Percentiles rank a stretch among this genome's conserved stretches.
phyloP scores from a whole-genome alignment of 345 rosid species.

The Diplotaxis tenuifolia region DNA sequence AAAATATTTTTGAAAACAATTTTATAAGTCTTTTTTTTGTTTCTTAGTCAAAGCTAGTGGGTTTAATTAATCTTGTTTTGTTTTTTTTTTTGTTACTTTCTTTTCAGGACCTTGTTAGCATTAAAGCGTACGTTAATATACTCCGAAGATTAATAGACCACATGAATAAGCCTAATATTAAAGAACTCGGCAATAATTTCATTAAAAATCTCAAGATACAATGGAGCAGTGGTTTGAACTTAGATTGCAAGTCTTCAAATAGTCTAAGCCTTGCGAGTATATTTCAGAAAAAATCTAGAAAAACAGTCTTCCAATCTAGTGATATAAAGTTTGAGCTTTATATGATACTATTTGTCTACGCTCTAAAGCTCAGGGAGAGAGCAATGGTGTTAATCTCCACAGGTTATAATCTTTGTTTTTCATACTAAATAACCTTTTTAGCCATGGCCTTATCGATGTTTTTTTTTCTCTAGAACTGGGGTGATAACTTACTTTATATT shows the following conservation, averaged over 20 bases:
- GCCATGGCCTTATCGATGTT: background rate
- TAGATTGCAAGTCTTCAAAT: background rate
- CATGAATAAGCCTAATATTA: background rate
- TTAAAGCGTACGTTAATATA: background rate
- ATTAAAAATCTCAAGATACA: background rate
- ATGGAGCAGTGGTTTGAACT: constrained; percentile 9
- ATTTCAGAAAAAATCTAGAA: background rate
- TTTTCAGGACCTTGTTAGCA: constrained; percentile 7
- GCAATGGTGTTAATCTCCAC: background rate
- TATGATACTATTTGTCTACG: background rate
- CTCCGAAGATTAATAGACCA: background rate
- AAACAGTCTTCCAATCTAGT: background rate
- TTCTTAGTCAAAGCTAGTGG: background rate
- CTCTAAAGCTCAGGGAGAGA: constrained; percentile 8
- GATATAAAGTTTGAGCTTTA: background rate
- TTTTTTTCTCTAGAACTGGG: background rate
- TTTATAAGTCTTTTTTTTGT: too few relatives aligned
- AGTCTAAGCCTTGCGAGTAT: background rate
- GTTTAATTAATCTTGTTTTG: background rate
- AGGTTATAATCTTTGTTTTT: background rate
- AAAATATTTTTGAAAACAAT: background rate
- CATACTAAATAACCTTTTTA: background rate
- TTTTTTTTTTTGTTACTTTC: background rate
- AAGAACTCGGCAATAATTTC: background rate
- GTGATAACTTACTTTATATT: background rate